These are phyloP conservation scores for Fusarium keratoplasticum DNA, from an alignment of 2,329 filamentous ascomycete species.

Conservation along the genomic window DNA sequence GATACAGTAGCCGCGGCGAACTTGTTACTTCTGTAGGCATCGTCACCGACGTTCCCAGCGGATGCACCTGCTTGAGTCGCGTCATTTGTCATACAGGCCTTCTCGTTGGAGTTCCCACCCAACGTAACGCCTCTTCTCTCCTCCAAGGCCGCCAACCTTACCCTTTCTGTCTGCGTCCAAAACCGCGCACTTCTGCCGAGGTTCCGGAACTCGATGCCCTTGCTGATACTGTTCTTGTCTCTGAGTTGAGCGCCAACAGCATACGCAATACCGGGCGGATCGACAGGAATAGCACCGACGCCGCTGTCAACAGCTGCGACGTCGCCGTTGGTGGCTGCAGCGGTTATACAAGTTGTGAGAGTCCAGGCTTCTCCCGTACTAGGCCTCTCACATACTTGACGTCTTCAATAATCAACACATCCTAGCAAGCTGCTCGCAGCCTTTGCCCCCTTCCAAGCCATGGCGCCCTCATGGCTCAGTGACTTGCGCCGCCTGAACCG, in stretches of 20 bases:
- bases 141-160: background rate
- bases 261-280: background rate
- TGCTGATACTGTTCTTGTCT: background rate
- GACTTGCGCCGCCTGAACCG: conserved; percentile 51
- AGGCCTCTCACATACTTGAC: background rate
- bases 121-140: background rate
- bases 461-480: conserved; percentile 44
- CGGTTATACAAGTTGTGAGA: background rate
- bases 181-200: conserved; percentile 11
- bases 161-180: background rate
- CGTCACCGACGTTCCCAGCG: conserved; percentile 1
- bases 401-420: background rate
- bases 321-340: background rate
- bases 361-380: background rate
- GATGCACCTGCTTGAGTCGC: conserved; percentile 13
- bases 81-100: background rate
- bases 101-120: conserved; percentile 3
- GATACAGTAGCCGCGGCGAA: background rate
- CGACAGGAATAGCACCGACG: background rate
- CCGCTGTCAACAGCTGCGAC: background rate
- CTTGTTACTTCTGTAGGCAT: background rate
- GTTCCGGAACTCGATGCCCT: background rate
- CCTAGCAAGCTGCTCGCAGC: background rate
- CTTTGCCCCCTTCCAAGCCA: conserved; percentile 8
- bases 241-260: conserved; percentile 1